Conservation (phyloP, 106 monocot species). For the Apostasia ramifera region DNA sequence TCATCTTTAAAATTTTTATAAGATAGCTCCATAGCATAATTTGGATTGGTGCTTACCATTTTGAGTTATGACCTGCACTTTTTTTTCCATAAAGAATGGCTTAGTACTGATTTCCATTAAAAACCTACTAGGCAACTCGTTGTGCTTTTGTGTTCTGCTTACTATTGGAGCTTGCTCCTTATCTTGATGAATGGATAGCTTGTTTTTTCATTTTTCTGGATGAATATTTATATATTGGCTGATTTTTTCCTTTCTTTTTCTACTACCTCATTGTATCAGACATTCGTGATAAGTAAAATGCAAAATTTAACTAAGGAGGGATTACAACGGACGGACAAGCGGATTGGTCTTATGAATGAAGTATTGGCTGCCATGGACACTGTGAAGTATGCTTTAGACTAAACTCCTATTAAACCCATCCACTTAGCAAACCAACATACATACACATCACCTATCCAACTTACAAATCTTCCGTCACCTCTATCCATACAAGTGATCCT, state of each 20-base stretch:
- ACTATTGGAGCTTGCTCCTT: not conserved
- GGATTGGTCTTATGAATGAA: constrained; percentile 99
- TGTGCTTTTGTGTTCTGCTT: no score
- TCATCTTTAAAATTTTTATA: no score
- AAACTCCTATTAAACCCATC: not conserved
- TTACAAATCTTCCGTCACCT: not conserved
- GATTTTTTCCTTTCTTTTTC: not conserved
- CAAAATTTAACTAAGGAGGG: constrained; percentile 84
- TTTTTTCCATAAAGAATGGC: no score
- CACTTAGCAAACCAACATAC: not conserved
- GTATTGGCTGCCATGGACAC: constrained; percentile 96
- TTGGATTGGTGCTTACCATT: no score
- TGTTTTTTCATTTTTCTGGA: not conserved
- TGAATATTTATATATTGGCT: not conserved
- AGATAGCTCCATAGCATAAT: no score
- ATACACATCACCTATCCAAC: not conserved
- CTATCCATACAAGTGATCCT: not conserved
- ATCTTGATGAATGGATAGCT: no score
- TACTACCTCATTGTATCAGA: constrained; percentile 29
- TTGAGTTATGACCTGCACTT: no score
- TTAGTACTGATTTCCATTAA: no score
- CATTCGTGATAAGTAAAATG: constrained; percentile 82
- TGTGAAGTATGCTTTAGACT: constrained; percentile 66
- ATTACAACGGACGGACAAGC: constrained; percentile 82
- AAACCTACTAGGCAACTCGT: no score